These are phyloP conservation scores for Tetrastigma voinierianum DNA, from an alignment of 164 flowering plant species.

Conservation along the genomic window DNA sequence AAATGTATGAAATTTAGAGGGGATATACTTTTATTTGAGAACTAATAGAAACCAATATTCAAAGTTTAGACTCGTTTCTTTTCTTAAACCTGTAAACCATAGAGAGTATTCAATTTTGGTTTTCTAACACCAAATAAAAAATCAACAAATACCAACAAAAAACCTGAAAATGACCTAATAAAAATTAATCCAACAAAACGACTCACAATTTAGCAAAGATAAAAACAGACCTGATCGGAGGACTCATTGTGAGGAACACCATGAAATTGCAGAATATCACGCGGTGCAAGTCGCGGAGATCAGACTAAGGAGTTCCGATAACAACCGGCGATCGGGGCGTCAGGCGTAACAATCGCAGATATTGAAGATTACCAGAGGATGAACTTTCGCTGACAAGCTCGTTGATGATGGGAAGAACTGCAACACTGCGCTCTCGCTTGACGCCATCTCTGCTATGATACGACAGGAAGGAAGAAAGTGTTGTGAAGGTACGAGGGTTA, in stretches of 20 bases:
- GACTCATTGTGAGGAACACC: slow-evolving; percentile 94
- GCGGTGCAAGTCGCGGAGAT: slow-evolving; percentile 87
- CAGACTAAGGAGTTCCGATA: slow-evolving; percentile 90
- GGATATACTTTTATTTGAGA: too few relatives aligned
- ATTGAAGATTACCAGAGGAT: slow-evolving; percentile 87
- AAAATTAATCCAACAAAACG: too few relatives aligned
- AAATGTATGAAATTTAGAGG: too few relatives aligned
- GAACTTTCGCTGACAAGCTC: slow-evolving; percentile 69
- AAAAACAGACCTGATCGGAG: slow-evolving; percentile 64
- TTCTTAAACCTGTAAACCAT: too few relatives aligned
- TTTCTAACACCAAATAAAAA: too few relatives aligned
- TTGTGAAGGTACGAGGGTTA: too few relatives aligned
- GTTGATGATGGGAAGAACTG: slow-evolving; percentile 58
- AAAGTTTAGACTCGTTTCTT: too few relatives aligned
- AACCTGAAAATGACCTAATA: background rate
- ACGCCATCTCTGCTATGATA: slow-evolving; percentile 35
- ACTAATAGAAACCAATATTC: too few relatives aligned
- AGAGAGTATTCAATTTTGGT: too few relatives aligned
- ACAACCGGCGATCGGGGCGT: slow-evolving; percentile 90
- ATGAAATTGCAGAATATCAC: slow-evolving; percentile 80
- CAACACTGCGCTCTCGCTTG: slow-evolving; percentile 54
- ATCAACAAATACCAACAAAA: too few relatives aligned
- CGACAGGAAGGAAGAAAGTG: too few relatives aligned
- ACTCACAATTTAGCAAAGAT: background rate
- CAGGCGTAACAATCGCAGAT: slow-evolving; percentile 89